Base-by-base conservation (phyloP, 2,329 filamentous ascomycete genomes). In the Aureobasidium zeae region DNA sequence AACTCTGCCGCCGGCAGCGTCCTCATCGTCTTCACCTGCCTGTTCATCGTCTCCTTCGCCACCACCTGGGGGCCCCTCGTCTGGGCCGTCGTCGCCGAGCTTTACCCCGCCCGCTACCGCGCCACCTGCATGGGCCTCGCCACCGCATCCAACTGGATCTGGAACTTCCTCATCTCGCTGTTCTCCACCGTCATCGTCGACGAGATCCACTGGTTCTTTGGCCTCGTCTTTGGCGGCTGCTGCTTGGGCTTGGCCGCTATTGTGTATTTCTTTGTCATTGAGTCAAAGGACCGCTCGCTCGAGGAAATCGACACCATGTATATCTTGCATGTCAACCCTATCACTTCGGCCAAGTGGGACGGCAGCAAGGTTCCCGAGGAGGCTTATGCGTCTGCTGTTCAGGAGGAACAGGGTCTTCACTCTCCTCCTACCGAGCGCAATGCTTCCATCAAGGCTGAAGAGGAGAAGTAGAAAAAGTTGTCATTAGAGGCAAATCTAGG, bases 51-150 rank as follows among this genome's bases (percentile, higher is more conserved):
- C 25, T 53, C 53, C 7, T 61, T 58, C 48, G 59, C 59, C 6
- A 58, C 55, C 6, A 62, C 59, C 26, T 62, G 59, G 59, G 59
- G 55, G 24, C 55, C 55, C 12, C 47, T 57, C 3, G 56, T 60
- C 20, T 61, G 59, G 59, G 54, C 57, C n/a, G 56, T 61, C 17
- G 55, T 58, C 21, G 59, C 54, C 29, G 59, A 62, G 48, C 52
- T 61, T 7, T 62, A 58, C 47, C 59, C 59, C 15, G 52, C 53
- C 11, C 49, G 53, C 19, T 67, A 67, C 53, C 58, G 66, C 5
- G 66, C 65, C 1, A 63, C 60, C 42, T 63, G 59, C 49, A 68
- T 69, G 64, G 65, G 59, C 7, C 52, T 69, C 1, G 64, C 66
- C 2, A 69, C 66, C 1, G 63, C 65, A 4, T 58, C 55, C 15